Evolutionary conservation across 208 protist genomes (phyloP).

Genomic region (Wallacemonas sp.): DNA sequence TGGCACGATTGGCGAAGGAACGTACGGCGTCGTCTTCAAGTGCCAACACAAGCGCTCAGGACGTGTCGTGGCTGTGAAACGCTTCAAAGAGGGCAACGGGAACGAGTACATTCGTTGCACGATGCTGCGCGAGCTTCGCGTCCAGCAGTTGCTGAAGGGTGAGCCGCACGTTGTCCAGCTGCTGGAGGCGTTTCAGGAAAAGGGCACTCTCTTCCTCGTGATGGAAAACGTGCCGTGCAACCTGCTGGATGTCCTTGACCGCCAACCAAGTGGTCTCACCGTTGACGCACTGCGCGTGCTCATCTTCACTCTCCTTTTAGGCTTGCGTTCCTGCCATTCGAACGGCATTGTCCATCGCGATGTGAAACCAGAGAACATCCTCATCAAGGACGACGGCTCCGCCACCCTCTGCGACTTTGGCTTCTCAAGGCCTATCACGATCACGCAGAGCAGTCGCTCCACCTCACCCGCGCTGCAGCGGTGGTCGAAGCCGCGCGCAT

Average conservation of each 20-base stretch:
- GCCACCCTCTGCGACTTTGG: conserved; percentile 91
- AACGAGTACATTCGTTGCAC: conserved; percentile 88
- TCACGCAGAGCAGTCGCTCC: background rate
- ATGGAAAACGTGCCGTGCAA: conserved; percentile 93
- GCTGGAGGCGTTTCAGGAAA: conserved; percentile 81
- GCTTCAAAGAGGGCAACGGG: conserved; percentile 92
- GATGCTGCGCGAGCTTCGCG: conserved; percentile 91
- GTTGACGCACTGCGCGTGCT: conserved; percentile 50
- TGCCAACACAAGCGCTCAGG: conserved; percentile 80
- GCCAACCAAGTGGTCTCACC: conserved; percentile 43
- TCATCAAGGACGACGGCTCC: conserved; percentile 57
- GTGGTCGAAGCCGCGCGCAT: background rate
- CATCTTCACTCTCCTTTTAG: conserved; percentile 89
- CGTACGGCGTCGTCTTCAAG: conserved; percentile 93
- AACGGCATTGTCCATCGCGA: conserved; percentile 92
- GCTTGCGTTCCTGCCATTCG: conserved; percentile 88
- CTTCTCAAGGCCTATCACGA: conserved; percentile 59
- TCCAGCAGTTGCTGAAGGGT: conserved; percentile 86
- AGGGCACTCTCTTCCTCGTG: conserved; percentile 90
- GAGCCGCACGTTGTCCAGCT: conserved; percentile 92
- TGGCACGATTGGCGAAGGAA: conserved; percentile 90
- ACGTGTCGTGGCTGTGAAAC: conserved; percentile 92
- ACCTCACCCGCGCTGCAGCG: conserved; percentile 25
- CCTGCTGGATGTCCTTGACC: conserved; percentile 88
- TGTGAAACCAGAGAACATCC: conserved; percentile 92